Evolutionary conservation across 2,329 filamentous ascomycete genomes (phyloP).

Genomic region (Aspergillus novofumigatus): DNA sequence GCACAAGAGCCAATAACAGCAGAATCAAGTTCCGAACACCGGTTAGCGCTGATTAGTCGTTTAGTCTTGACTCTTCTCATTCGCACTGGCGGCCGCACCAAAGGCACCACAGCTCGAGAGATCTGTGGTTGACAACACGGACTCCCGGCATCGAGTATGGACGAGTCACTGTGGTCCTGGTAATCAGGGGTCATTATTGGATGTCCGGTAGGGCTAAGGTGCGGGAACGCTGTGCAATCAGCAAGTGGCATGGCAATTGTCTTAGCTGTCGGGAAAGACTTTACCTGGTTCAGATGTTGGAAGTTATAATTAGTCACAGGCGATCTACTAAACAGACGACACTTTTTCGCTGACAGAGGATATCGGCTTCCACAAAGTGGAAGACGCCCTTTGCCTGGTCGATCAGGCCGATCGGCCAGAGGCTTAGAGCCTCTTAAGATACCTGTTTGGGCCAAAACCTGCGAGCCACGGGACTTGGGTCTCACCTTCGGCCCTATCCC

Average conservation of each 20-base stretch:
- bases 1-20: background rate
- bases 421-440: background rate
- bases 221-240: background rate
- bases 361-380: background rate
- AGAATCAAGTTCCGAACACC: background rate
- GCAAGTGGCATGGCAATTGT: background rate
- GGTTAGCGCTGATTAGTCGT: background rate
- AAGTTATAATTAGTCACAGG: background rate
- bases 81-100: no score
- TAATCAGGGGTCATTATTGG: background rate
- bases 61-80: no score
- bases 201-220: slow-evolving; percentile 7
- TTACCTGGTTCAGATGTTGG: no score
- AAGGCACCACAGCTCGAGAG: background rate
- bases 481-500: background rate
- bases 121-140: background rate
- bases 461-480: no score
- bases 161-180: background rate
- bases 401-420: background rate
- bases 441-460: no score
- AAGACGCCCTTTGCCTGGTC: background rate
- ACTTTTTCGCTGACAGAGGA: background rate
- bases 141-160: background rate
- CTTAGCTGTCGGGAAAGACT: background rate
- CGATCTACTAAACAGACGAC: background rate